Evolutionary conservation across 768 basidiomycete species (phyloP).

Genomic region (Suillus clintonianus): DNA sequence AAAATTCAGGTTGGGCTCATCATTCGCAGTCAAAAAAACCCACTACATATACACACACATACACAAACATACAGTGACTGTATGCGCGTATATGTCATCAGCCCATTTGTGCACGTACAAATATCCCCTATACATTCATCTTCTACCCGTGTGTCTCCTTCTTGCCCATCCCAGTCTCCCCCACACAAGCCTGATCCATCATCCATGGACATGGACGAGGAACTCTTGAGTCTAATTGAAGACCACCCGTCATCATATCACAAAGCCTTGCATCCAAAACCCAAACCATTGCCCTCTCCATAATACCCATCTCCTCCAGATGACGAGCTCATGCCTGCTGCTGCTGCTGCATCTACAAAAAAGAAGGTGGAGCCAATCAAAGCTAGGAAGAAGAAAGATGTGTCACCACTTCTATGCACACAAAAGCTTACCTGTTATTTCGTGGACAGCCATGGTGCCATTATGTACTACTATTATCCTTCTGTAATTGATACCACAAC

Average conservation of each 20-base stretch:
- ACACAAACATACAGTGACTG: too few relatives aligned
- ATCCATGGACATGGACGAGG: conserved; percentile 55
- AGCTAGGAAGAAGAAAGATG: conserved; percentile 41
- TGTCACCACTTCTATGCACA: too few relatives aligned
- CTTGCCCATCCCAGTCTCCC: not conserved
- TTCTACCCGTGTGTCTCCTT: not conserved
- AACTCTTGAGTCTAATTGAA: conserved; percentile 70
- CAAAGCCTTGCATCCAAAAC: conserved; percentile 12
- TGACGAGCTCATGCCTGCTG: conserved; percentile 12
- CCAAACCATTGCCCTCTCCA: conserved; percentile 3
- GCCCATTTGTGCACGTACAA: too few relatives aligned
- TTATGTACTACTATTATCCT: too few relatives aligned
- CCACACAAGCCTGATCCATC: conserved; percentile 28
- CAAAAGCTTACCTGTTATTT: too few relatives aligned
- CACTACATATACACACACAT: too few relatives aligned
- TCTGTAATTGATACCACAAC: too few relatives aligned
- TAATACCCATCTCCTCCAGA: conserved; percentile 13
- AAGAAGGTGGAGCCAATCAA: conserved; percentile 6
- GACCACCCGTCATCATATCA: conserved; percentile 37
- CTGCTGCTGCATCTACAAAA: conserved; percentile 3
- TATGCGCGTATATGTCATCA: too few relatives aligned
- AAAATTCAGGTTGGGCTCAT: too few relatives aligned
- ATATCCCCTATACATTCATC: not conserved
- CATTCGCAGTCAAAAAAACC: too few relatives aligned
- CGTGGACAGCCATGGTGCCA: too few relatives aligned